phyloP scores from a whole-genome alignment of 306 rosid genomes.

The Pterocarpus macrocarpus region DNA sequence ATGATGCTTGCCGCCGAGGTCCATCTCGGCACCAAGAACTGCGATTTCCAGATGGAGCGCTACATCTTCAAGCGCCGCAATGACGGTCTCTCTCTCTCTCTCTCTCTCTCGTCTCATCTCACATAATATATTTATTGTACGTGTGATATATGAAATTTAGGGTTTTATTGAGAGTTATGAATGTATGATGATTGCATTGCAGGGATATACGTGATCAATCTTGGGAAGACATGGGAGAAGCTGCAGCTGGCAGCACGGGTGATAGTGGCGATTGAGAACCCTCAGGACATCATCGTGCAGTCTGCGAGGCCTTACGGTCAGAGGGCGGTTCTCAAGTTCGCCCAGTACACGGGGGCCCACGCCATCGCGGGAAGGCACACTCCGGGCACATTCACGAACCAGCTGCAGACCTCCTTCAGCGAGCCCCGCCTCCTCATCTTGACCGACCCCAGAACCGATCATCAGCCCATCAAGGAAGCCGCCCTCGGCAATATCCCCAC shows the following conservation, averaged over 20 bases:
- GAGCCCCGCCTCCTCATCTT: slow-evolving; percentile 94
- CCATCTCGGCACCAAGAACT: slow-evolving; percentile 89
- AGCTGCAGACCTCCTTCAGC: slow-evolving; percentile 82
- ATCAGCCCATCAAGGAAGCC: slow-evolving; percentile 95
- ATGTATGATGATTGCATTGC: neutral
- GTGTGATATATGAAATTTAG: no score
- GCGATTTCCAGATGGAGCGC: slow-evolving; percentile 91
- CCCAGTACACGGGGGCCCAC: slow-evolving; percentile 82
- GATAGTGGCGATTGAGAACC: slow-evolving; percentile 84
- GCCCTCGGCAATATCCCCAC: slow-evolving; percentile 94
- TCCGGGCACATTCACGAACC: slow-evolving; percentile 92
- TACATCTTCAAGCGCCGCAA: slow-evolving; percentile 90
- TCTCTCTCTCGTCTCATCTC: neutral
- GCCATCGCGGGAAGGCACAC: slow-evolving; percentile 93
- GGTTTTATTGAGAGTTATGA: no score
- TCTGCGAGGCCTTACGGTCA: slow-evolving; percentile 90
- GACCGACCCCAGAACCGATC: slow-evolving; percentile 95
- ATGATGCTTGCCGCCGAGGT: slow-evolving; percentile 90
- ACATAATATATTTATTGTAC: no score
- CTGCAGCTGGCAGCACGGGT: slow-evolving; percentile 88
- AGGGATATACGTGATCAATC: slow-evolving; percentile 86
- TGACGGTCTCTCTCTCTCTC: slow-evolving; percentile 65
- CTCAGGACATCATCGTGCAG: slow-evolving; percentile 81
- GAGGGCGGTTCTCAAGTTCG: slow-evolving; percentile 84
- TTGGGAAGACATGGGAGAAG: slow-evolving; percentile 88